Conservation (phyloP, 1,139 yeast species). For the Candida sp. region DNA sequence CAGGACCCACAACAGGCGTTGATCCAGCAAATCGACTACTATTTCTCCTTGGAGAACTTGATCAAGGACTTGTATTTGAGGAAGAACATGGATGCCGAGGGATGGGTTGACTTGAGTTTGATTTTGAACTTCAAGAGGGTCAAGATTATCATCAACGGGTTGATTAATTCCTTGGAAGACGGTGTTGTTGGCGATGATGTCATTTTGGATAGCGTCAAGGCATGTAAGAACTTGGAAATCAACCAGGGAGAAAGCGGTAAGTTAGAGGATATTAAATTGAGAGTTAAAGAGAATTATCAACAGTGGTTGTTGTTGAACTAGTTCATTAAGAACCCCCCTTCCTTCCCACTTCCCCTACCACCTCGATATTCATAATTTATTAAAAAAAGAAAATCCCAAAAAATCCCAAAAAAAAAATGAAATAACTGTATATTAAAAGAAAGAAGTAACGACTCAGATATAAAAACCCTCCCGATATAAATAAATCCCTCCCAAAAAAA, state of each 20-base stretch:
- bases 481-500: background rate
- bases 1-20: constrained; percentile 52
- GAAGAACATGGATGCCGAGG: constrained; percentile 75
- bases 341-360: too few relatives aligned
- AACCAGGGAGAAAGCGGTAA: constrained; percentile 32
- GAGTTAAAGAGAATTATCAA: constrained; percentile 45
- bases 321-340: too few relatives aligned
- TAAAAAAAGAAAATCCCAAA: background rate
- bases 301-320: constrained; percentile 44
- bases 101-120: constrained; percentile 68
- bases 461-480: background rate
- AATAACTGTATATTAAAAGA: background rate
- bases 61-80: constrained; percentile 81
- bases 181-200: constrained; percentile 21
- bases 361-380: background rate
- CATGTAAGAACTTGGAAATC: constrained; percentile 45
- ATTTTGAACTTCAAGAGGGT: constrained; percentile 80
- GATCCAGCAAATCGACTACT: constrained; percentile 81
- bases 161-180: constrained; percentile 36
- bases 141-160: constrained; percentile 52
- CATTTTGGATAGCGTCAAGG: constrained; percentile 35
- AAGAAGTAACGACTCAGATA: background rate
- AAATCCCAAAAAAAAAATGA: background rate
- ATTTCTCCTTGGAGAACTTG: constrained; percentile 86
- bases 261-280: constrained; percentile 38